A percentile compares a stretch with the other conserved stretches of the same genome.
phyloP scores from a whole-genome alignment of 106 monocot genomes.

The Xerophyta viscosa region DNA sequence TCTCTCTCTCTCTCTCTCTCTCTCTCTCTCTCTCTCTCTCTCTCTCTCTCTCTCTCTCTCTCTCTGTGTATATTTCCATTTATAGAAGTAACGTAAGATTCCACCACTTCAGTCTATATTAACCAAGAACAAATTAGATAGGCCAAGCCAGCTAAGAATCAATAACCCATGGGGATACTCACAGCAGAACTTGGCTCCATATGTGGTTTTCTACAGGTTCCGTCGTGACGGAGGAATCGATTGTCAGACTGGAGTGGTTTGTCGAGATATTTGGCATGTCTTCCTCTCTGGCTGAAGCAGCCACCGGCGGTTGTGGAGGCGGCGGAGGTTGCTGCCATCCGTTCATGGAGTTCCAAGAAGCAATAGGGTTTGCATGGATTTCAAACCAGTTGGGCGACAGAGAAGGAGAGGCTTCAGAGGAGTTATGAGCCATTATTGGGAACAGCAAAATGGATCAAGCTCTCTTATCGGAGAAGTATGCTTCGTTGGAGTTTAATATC shows the following conservation, averaged over 20 bases:
- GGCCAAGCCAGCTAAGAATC: neutral
- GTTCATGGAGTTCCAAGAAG: conserved; percentile 37
- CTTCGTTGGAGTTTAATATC: neutral
- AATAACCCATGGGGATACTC: conserved; percentile 19
- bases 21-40: neutral
- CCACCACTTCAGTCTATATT: neutral
- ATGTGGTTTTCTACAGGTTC: conserved; percentile 43
- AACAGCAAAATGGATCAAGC: neutral
- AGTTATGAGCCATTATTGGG: conserved; percentile 56
- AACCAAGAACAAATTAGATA: neutral
- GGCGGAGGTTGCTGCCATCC: conserved; percentile 31
- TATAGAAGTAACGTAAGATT: neutral
- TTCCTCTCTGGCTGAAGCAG: conserved; percentile 28
- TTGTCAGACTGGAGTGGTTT: conserved; percentile 37
- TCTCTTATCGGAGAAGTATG: neutral
- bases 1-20: neutral
- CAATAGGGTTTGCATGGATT: conserved; percentile 21
- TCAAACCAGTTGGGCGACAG: conserved; percentile 46
- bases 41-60: neutral
- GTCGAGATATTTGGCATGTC: conserved; percentile 42
- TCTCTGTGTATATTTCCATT: neutral
- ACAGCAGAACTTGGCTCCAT: conserved; percentile 86
- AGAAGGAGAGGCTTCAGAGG: conserved; percentile 45
- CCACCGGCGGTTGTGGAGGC: conserved; percentile 14
- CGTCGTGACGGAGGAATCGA: conserved; percentile 32